phyloP scores from a whole-genome alignment of 768 basidiomycete species.

The Boletus fagicola region DNA sequence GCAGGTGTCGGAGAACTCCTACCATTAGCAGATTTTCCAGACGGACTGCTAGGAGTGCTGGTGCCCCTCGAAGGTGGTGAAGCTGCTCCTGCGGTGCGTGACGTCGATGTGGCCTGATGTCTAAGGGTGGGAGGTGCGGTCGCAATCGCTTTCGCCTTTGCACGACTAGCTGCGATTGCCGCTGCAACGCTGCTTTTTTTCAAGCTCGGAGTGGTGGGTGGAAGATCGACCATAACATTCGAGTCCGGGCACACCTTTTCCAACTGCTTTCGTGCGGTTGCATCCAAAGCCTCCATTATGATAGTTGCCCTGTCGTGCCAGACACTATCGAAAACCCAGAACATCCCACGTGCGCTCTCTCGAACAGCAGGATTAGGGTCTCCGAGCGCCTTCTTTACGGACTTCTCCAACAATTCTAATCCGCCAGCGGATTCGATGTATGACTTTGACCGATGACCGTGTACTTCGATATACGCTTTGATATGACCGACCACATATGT shows the following conservation, averaged over 20 bases:
- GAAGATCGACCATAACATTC: constrained; percentile 36
- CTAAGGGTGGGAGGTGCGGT: constrained; percentile 75
- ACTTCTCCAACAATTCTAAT: constrained; percentile 70
- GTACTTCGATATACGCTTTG: constrained; percentile 69
- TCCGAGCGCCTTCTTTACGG: constrained; percentile 65
- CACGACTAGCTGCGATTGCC: constrained; percentile 85
- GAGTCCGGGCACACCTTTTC: constrained; percentile 81
- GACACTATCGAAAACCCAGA: constrained; percentile 75
- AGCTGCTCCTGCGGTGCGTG: constrained; percentile 49
- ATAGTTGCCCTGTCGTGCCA: constrained; percentile 70
- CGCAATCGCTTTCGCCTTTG: constrained; percentile 82
- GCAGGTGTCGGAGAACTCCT: constrained; percentile 37
- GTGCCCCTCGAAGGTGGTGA: constrained; percentile 42
- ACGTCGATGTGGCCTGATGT: constrained; percentile 76
- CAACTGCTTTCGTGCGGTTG: constrained; percentile 70
- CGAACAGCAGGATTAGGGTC: constrained; percentile 82
- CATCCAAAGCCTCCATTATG: constrained; percentile 69
- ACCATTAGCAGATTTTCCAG: constrained; percentile 42
- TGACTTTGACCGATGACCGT: constrained; percentile 61
- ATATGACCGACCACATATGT: constrained; percentile 66
- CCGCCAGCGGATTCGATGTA: constrained; percentile 68
- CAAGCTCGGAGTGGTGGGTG: constrained; percentile 51
- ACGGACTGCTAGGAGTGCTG: constrained; percentile 42
- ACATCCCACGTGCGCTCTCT: constrained; percentile 67
- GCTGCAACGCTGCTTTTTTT: constrained; percentile 86